A percentile compares a stretch with the other conserved stretches of the same genome.
These are phyloP conservation scores for Paecilomyces sp. DNA, from an alignment of 2,329 filamentous ascomycete species.

Conservation along the genomic window DNA sequence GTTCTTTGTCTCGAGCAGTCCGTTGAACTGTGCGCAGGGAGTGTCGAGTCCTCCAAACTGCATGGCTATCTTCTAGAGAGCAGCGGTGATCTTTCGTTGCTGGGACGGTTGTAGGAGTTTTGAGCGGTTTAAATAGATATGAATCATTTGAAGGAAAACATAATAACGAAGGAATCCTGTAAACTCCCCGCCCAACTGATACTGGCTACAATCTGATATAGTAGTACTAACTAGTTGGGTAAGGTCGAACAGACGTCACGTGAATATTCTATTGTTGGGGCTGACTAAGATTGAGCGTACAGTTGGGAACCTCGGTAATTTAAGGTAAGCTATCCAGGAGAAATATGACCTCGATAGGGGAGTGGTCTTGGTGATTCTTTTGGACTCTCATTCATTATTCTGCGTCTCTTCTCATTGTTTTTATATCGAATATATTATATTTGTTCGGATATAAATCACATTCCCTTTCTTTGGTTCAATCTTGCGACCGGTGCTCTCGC, in stretches of 20 bases:
- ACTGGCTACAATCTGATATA: too few relatives aligned
- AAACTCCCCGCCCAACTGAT: too few relatives aligned
- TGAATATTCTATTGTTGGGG: background rate
- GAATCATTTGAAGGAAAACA: background rate
- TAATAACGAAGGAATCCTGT: background rate
- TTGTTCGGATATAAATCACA: background rate
- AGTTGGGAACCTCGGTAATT: background rate
- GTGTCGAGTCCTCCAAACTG: conserved; percentile 38
- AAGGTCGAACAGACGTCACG: background rate
- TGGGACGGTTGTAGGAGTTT: background rate
- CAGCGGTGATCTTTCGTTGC: background rate
- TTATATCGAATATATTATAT: background rate
- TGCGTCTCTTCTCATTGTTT: background rate
- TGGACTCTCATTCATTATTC: background rate
- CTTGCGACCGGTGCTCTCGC: background rate
- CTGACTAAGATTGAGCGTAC: background rate
- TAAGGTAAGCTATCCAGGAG: background rate
- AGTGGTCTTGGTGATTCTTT: too few relatives aligned
- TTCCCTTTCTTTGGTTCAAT: background rate
- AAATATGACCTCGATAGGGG: background rate
- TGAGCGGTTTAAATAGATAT: background rate
- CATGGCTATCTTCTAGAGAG: conserved; percentile 33
- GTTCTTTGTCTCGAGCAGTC: conserved; percentile 33
- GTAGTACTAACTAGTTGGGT: background rate
- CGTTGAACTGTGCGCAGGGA: conserved; percentile 30